Conservation (phyloP, 306 rosid species). For the Vachellia collinsii region DNA sequence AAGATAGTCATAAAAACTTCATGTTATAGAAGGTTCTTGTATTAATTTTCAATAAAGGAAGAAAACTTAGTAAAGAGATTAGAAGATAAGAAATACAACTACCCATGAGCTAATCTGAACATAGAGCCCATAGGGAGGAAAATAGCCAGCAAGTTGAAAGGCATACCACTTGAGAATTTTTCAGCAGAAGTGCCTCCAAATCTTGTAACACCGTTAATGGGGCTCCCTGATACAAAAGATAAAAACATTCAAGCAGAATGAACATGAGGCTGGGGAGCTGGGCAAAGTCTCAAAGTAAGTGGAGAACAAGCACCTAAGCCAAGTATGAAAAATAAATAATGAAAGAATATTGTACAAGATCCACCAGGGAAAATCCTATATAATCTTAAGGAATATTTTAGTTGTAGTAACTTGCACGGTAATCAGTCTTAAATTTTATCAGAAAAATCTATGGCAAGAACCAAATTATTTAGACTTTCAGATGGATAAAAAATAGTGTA, state of each 20-base stretch:
- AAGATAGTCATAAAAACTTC: not conserved
- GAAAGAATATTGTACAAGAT: not conserved
- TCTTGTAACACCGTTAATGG: slow-evolving; percentile 68
- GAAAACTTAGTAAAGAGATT: not conserved
- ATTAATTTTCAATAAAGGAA: slow-evolving; percentile 1
- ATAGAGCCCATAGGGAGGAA: slow-evolving; percentile 19
- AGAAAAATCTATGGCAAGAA: not conserved
- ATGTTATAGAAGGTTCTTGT: not conserved
- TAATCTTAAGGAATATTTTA: not conserved
- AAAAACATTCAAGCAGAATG: slow-evolving; percentile 33
- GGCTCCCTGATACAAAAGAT: slow-evolving; percentile 67
- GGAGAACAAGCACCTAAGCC: slow-evolving; percentile 22
- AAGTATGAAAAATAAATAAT: slow-evolving; percentile 11
- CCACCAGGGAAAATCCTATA: not conserved
- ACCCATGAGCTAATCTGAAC: slow-evolving; percentile 13
- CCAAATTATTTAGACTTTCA: not conserved
- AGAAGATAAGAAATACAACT: slow-evolving; percentile 26
- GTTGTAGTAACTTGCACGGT: not conserved
- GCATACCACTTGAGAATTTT: slow-evolving; percentile 74
- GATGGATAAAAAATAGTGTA: slow-evolving; percentile 20
- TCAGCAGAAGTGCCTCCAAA: slow-evolving; percentile 78
- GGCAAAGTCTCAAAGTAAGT: slow-evolving; percentile 26
- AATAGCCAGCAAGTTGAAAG: slow-evolving; percentile 24
- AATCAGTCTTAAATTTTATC: not conserved
- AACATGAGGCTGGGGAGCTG: not conserved